Base-by-base conservation (phyloP, 208 protist genomes). In the Trypanosoma avium region DNA sequence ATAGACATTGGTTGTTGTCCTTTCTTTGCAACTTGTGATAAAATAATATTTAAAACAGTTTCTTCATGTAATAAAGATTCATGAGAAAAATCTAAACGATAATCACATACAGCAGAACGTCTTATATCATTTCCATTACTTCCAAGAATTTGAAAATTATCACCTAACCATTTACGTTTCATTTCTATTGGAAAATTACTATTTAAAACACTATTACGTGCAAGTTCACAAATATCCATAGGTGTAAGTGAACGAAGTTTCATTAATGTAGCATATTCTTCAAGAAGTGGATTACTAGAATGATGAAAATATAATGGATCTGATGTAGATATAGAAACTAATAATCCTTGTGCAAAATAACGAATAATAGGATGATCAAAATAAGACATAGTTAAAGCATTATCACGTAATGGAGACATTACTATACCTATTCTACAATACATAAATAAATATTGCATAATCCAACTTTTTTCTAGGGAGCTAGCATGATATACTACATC, bases 371-470 rank as follows among this genome's bases (percentile, higher is more conserved):
- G 97, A 69, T 98, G 97, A 49, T 98, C 86, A 57, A 97, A 84
- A 75, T 99, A 99, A 17, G 90, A 71, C 17, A 97, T 85, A 61
- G 97, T 97, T 15, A 99, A 81, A 17, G 84, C 86, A 82, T 99
- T 99, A 79, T 99, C 99, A 61, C 88, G 90, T 50, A 99, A 67
- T 21, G 98, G 98, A 17, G 96, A 98, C 77, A 99, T 86, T 15
- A 98, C 93, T 21, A 99, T 77, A 35, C 97, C 97, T 58, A 99
- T 93, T 64, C 99, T 97, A 54, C 82, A 86, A 43, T 99, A 88
- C 79, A 99, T 98, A 79, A 98, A 97, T 15, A 99, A 84, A 79
- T 99, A 99, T 81, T 99, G 94, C 75, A 99, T 90, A 27, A 97
- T 94, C 61, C 97, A 97, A 58, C 81, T 86, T 54, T 98, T 95